phyloP scores from a whole-genome alignment of 257 asterid genomes.

The Hygrophila difformis region DNA sequence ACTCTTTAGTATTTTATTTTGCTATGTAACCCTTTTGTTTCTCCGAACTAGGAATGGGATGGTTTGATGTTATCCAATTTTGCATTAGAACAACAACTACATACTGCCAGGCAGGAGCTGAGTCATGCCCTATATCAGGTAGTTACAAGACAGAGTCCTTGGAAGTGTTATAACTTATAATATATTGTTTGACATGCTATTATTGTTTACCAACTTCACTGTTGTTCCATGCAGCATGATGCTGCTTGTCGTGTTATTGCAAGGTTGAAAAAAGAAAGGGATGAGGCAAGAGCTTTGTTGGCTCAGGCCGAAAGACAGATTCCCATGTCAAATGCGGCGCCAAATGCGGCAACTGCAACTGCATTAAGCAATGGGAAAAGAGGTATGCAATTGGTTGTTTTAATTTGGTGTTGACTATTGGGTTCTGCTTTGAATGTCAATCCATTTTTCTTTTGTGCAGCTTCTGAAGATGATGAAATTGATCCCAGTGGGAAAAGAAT shows the following conservation, averaged over 20 bases:
- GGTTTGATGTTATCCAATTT: slow-evolving; percentile 92
- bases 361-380: slow-evolving; percentile 85
- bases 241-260: slow-evolving; percentile 99
- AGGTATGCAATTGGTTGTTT: slow-evolving; percentile 37
- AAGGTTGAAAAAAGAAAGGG: slow-evolving; percentile 93
- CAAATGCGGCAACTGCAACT: slow-evolving; percentile 32
- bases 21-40: slow-evolving; percentile 3
- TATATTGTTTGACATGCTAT: slow-evolving; percentile 4
- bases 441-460: slow-evolving; percentile 33
- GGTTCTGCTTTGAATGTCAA: slow-evolving; percentile 13
- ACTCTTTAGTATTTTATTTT: neutral
- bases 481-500: slow-evolving; percentile 72
- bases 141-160: slow-evolving; percentile 1
- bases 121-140: slow-evolving; percentile 99
- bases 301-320: slow-evolving; percentile 86
- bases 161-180: neutral
- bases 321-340: slow-evolving; percentile 42
- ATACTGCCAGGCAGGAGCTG: slow-evolving; percentile 93
- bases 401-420: neutral
- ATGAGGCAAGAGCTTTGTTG: slow-evolving; percentile 77
- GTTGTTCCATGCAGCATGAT: slow-evolving; percentile 62
- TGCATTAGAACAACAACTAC: slow-evolving; percentile 89
- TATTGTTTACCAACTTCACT: slow-evolving; percentile 13
- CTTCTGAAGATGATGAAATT: slow-evolving; percentile 64
- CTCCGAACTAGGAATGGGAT: slow-evolving; percentile 79